Conservation (phyloP, 2,329 filamentous ascomycete species). For the Ceratocystis harringtonii region DNA sequence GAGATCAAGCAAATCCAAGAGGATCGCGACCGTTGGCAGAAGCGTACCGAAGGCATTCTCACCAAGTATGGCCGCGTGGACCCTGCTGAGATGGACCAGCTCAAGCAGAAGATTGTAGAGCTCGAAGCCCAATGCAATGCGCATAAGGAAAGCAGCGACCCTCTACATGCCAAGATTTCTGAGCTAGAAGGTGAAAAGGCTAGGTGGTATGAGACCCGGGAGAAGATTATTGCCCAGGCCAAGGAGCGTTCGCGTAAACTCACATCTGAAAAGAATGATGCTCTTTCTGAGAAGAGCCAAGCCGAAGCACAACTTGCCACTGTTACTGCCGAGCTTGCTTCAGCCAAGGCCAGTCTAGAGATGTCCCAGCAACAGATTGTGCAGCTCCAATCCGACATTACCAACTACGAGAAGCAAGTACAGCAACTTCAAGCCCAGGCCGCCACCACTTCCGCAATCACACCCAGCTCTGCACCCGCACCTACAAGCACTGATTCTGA, state of each 20-base stretch:
- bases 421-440: slow-evolving; percentile 24
- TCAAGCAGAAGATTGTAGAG: slow-evolving; percentile 60
- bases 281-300: slow-evolving; percentile 36
- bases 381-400: slow-evolving; percentile 30
- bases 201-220: slow-evolving; percentile 37
- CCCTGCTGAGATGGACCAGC: slow-evolving; percentile 75
- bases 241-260: slow-evolving; percentile 44
- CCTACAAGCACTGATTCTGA: slow-evolving; percentile 22
- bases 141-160: slow-evolving; percentile 34
- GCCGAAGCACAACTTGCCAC: slow-evolving; percentile 37
- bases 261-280: slow-evolving; percentile 39
- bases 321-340: slow-evolving; percentile 39
- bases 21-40: slow-evolving; percentile 88
- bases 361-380: slow-evolving; percentile 24
- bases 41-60: slow-evolving; percentile 87
- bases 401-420: slow-evolving; percentile 30
- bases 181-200: slow-evolving; percentile 42
- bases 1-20: slow-evolving; percentile 81
- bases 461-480: background rate
- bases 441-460: background rate
- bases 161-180: slow-evolving; percentile 39
- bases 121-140: slow-evolving; percentile 51
- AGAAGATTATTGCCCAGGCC: slow-evolving; percentile 45
- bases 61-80: slow-evolving; percentile 94
- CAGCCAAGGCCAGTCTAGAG: slow-evolving; percentile 29